A percentile compares a stretch with the other conserved stretches of the same genome.
Evolutionary conservation across 352 stramenopile genomes (phyloP).

Genomic region (Halophytophthora batemanensis): DNA sequence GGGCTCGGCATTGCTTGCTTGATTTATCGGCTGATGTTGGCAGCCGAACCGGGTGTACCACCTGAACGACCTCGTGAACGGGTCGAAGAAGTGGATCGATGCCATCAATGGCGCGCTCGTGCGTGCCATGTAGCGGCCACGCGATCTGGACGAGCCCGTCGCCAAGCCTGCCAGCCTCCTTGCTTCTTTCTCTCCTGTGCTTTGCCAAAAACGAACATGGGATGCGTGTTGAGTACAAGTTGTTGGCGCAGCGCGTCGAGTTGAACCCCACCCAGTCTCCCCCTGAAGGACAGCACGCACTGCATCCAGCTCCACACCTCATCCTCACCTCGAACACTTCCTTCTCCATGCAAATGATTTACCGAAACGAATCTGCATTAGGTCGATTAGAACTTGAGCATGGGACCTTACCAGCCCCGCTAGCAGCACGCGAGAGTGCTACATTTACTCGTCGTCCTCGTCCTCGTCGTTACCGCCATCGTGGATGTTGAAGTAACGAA

Average conservation of each 20-base stretch:
- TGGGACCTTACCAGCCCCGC: conserved; percentile 5
- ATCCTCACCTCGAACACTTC: too few relatives aligned
- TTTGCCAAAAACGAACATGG: conserved; percentile 17
- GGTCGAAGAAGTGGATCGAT: conserved; percentile 89
- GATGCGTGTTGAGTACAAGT: conserved; percentile 33
- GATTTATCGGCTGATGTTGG: conserved; percentile 6
- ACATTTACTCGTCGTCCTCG: conserved; percentile 85
- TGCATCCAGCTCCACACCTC: too few relatives aligned
- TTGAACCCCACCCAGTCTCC: conserved; percentile 11
- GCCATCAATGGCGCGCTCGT: conserved; percentile 84
- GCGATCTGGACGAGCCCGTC: conserved; percentile 14
- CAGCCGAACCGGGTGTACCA: conserved; percentile 87
- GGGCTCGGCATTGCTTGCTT: not conserved
- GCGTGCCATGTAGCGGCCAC: conserved; percentile 43
- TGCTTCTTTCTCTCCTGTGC: conserved; percentile 7
- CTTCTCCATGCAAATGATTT: conserved; percentile 1
- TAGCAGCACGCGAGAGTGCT: conserved; percentile 5
- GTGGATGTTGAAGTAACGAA: conserved; percentile 99
- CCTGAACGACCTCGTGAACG: conserved; percentile 86
- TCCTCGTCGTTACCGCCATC: conserved; percentile 89
- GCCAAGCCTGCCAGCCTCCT: conserved; percentile 10
- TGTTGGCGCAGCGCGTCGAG: conserved; percentile 23
- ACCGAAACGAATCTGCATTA: conserved; percentile 35
- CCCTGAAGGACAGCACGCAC: conserved; percentile 4
- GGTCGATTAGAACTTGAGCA: conserved; percentile 17